Base-by-base conservation (phyloP, 2,329 filamentous ascomycete genomes). In the Paraphoma sp. region DNA sequence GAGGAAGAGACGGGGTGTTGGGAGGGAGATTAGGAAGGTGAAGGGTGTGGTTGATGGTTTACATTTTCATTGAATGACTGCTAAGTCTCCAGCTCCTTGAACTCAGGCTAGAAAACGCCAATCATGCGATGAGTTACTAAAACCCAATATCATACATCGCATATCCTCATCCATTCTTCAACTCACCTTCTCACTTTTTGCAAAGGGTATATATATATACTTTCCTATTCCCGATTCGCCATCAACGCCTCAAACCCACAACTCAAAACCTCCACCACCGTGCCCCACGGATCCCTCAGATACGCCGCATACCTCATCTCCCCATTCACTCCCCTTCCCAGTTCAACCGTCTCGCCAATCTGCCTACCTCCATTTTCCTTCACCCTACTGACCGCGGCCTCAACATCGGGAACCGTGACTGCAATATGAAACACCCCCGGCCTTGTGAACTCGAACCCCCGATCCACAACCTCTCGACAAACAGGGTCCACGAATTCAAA, bases 341-440 rank as follows among this genome's bases (percentile, higher is more conserved):
- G 41, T 6, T 47, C 48, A 28, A 70, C 63, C 14, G 64, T 68
- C 51, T 68, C 60, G n/a, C 73, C 73, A 12, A 74, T 56, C 48
- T 66, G 62, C 45, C 63, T 71, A 8, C 72, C 73, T 0, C 73
- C 73, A 29, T 59, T 51, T 30, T 61, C 60, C 4, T 71, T 51
- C 14, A 68, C 68, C 51, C 60, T 64, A 23, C 63, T 64, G n/a
- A 61, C 53, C 23, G 70, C 48, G 2, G 52, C 71, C 7, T 76
- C 71, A 1, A 67, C 61, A 47, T 75, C 66, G 3, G 72, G 65
- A 14, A 65, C 63, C 17, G 74, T 76, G 12, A 76, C 63, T 10
- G 65, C 70, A 49, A 74, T 65, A 57, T 77, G 75, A 53, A 76
- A 77, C 53, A 76, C 72, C 4, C 74, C 75, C n/a, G 61, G 60